Evolutionary conservation across 371 early-diverging fungal species (phyloP).

Genomic region (Mortierella sp.): DNA sequence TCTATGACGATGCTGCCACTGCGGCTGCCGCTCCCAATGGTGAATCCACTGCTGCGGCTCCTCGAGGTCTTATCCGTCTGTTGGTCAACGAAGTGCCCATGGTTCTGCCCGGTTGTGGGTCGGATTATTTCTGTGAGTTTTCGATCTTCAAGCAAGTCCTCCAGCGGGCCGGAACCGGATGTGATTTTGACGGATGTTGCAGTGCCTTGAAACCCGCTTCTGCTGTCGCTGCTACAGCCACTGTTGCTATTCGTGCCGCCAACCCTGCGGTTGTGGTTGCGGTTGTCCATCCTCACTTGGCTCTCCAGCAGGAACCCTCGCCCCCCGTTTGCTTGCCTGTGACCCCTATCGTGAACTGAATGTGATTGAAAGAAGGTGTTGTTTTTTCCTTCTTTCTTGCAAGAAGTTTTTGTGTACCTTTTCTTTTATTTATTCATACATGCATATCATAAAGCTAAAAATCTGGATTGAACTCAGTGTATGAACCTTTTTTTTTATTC

Average conservation of each 20-base stretch:
- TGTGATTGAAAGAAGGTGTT: neutral
- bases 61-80: slow-evolving; percentile 24
- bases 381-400: neutral
- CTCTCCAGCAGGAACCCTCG: neutral
- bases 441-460: too few species aligned
- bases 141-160: slow-evolving; percentile 14
- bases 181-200: slow-evolving; percentile 31
- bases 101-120: slow-evolving; percentile 18
- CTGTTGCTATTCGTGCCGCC: neutral
- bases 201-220: too few species aligned
- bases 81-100: slow-evolving; percentile 34
- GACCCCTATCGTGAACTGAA: neutral
- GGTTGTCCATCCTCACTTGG: too few species aligned
- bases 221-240: neutral
- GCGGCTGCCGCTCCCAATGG: neutral
- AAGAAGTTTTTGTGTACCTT: neutral
- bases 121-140: slow-evolving; percentile 22
- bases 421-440: too few species aligned
- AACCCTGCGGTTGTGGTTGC: neutral
- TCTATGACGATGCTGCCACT: neutral
- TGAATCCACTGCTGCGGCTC: neutral
- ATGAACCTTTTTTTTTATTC: too few species aligned
- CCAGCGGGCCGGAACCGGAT: slow-evolving; percentile 13
- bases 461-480: too few species aligned
- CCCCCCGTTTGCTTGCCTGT: neutral